Conservation (phyloP, 2,329 filamentous ascomycete genomes). For the Fusarium bactridioides region DNA sequence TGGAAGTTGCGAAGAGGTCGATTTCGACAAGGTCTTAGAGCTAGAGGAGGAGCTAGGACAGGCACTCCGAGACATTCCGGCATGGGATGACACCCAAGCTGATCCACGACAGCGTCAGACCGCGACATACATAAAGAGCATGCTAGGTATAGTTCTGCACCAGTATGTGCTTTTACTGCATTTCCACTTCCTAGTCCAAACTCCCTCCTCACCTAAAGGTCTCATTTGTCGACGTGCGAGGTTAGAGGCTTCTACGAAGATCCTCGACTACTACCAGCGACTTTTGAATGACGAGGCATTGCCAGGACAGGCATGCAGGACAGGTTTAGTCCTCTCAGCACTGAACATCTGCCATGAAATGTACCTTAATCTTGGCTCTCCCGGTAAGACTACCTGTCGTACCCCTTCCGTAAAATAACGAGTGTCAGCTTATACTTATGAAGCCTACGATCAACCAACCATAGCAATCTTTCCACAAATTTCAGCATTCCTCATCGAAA, state of each 20-base stretch:
- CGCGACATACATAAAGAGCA: background rate
- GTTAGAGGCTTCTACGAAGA: background rate
- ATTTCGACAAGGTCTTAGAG: background rate
- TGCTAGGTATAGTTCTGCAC: background rate
- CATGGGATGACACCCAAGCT: background rate
- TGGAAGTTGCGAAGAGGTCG: background rate
- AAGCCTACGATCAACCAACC: background rate
- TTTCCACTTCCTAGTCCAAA: background rate
- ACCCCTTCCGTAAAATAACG: too few species aligned
- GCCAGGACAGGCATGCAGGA: background rate
- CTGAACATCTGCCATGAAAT: background rate
- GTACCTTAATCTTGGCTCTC: background rate
- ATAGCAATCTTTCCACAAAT: background rate
- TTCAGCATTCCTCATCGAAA: background rate
- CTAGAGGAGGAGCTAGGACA: background rate
- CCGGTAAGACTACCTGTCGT: fast-evolving
- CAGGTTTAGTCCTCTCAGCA: fast-evolving
- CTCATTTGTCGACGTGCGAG: background rate
- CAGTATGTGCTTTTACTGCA: background rate
- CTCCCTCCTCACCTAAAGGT: fast-evolving
- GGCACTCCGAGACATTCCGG: background rate
- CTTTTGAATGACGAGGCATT: fast-evolving
- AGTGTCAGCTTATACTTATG: background rate
- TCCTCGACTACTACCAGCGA: background rate
- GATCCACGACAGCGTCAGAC: background rate